These are phyloP conservation scores for Aspergillus wentii DNA, from an alignment of 495 filamentous ascomycete genomes.

Conservation along the genomic window DNA sequence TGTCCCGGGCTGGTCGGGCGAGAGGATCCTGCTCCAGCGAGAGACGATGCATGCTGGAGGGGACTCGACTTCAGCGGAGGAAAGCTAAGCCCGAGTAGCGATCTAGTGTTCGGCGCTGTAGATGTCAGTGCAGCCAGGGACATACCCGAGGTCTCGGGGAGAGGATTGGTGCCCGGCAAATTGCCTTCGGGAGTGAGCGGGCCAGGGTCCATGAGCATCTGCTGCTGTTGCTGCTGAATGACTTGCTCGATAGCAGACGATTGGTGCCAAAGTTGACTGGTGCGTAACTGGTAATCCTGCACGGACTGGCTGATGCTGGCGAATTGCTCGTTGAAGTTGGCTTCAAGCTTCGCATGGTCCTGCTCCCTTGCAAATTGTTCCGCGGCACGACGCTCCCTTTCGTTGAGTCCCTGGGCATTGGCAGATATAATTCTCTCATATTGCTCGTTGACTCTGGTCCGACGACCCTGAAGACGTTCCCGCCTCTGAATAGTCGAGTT, in stretches of 20 bases:
- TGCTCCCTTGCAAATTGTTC: constrained; percentile 62
- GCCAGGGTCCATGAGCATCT: constrained; percentile 39
- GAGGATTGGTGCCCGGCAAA: constrained; percentile 41
- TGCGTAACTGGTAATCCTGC: constrained; percentile 43
- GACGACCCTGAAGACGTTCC: constrained; percentile 71
- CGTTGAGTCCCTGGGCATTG: constrained; percentile 69
- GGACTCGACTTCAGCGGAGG: constrained; percentile 36
- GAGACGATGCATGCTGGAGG: constrained; percentile 34
- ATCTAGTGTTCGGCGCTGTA: constrained; percentile 27
- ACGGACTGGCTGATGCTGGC: constrained; percentile 37
- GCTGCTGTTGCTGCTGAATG: constrained; percentile 41
- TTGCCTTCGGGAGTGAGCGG: constrained; percentile 46
- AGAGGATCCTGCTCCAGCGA: constrained; percentile 27
- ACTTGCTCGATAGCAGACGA: constrained; percentile 41
- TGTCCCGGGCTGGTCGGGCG: constrained; percentile 35
- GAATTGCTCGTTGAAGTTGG: constrained; percentile 41
- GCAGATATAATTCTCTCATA: constrained; percentile 72
- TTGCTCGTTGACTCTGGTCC: constrained; percentile 72
- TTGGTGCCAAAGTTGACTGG: constrained; percentile 45
- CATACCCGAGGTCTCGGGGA: constrained; percentile 23
- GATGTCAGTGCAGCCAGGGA: constrained; percentile 23
- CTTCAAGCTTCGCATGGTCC: constrained; percentile 56
- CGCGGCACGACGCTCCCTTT: constrained; percentile 65
- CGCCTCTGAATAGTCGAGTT: constrained; percentile 63
- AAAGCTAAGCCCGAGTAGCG: constrained; percentile 37